phyloP scores from a whole-genome alignment of 2,329 filamentous ascomycete genomes.

The Diaporthe caulivora region DNA sequence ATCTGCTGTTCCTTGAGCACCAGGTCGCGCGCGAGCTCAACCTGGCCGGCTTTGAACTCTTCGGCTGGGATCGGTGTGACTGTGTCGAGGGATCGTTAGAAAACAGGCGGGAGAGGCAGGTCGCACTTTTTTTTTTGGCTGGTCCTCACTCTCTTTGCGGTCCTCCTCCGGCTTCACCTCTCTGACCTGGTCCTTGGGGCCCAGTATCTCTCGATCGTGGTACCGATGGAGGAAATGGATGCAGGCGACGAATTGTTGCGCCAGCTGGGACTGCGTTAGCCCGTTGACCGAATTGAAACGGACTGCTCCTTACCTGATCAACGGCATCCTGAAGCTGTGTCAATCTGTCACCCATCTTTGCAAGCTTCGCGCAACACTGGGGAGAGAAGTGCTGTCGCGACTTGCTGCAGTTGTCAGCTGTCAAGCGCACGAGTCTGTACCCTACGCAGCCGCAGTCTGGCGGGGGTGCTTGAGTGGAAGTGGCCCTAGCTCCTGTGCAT shows the following conservation, averaged over 20 bases:
- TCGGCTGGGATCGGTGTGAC: conserved; percentile 73
- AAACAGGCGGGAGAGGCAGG: too few species aligned
- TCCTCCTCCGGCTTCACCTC: conserved; percentile 67
- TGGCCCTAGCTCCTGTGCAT: conserved; percentile 30
- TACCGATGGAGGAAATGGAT: conserved; percentile 76
- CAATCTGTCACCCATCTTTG: conserved; percentile 77
- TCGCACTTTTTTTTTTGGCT: background rate
- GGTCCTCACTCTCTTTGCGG: conserved; percentile 61
- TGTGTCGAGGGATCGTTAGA: background rate
- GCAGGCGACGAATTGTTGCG: conserved; percentile 76
- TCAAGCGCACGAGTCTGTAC: background rate
- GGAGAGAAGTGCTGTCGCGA: background rate
- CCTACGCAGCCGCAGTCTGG: background rate
- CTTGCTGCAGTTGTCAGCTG: background rate
- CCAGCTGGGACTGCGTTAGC: conserved; percentile 60
- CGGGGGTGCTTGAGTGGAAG: conserved; percentile 13
- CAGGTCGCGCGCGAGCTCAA: conserved; percentile 81
- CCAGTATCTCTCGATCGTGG: conserved; percentile 74
- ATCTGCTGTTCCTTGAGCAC: conserved; percentile 87
- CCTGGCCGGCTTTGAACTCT: conserved; percentile 75
- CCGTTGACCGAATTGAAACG: background rate
- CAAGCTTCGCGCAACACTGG: conserved; percentile 34
- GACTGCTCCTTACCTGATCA: conserved; percentile 72
- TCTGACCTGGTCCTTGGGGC: conserved; percentile 69
- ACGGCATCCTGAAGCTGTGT: conserved; percentile 89